Evolutionary conservation across 176 grass and related monocot species (phyloP), one percentile per base, ranked within the genome.

Genomic region (Tuctoria greenei): DNA sequence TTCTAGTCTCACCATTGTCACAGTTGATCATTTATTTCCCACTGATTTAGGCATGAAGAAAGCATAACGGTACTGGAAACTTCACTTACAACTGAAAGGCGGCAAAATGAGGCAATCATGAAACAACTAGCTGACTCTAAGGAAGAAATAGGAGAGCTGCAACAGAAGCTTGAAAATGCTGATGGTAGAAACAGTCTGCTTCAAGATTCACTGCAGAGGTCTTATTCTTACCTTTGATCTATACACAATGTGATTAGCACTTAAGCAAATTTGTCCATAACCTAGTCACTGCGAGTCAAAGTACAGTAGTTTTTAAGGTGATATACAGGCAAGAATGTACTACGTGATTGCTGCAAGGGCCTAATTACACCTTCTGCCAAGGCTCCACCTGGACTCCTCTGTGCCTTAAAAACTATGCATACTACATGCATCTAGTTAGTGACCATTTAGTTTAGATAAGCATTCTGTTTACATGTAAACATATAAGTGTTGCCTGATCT

Each of bases 141-240:
- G 34, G 72, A 67, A 63, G 66, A 81, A 84, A 87, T 84, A 45
- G 84, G 55, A 69, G 87, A 84, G 65, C 60, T 93, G 50, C 70
- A 86, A 81, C 81, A 73, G 77, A 86, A 87, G 81, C 71, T 93
- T 72, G 85, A 90, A 75, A 83, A 86, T 69, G 80, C 80, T 86
- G 75, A 78, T 63, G 64, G 44, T 46, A 84, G 64, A 87, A 82
- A 81, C 64, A 58, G 49, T 61, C 73, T 85, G 72, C 84, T 89
- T 87, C 87, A 87, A 81, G 90, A 90, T 64, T 86, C 83, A 78
- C 51, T 90, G 65, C 65, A 87, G 80, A 93, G 90, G 90, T 93
- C 81, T 41, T 15, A 71, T 84, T 88, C 81, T 88, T 54, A 57
- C 26, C 70, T 79, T 65, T 50, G 3, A 83, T 73, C 61, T 50